A percentile compares a stretch with the other conserved stretches of the same genome.
These are phyloP conservation scores for Aureobasidium sp. DNA, from an alignment of 2,329 filamentous ascomycete genomes.

Conservation along the genomic window DNA sequence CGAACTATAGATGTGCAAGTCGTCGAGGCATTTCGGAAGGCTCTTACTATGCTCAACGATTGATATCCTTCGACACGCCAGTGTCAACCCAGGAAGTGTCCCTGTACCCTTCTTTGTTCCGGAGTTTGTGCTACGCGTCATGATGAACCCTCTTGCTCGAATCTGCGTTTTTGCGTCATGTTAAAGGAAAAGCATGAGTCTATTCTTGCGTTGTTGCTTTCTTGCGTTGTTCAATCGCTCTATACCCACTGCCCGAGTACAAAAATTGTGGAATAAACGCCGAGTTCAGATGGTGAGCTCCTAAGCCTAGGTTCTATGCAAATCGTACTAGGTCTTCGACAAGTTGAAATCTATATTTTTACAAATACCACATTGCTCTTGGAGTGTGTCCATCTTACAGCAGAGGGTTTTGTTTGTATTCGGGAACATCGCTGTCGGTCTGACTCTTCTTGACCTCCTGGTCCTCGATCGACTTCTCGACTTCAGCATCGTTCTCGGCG, in stretches of 20 bases:
- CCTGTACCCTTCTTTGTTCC: background rate
- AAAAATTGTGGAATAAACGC: background rate
- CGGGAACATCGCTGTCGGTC: slow-evolving; percentile 48
- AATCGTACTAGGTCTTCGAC: background rate
- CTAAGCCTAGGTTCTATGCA: background rate
- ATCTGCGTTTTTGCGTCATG: background rate
- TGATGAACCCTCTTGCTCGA: background rate
- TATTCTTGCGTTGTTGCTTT: background rate
- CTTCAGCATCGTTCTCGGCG: slow-evolving; percentile 65
- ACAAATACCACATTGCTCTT: background rate
- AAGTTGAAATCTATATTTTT: slow-evolving; percentile 6
- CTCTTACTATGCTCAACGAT: slow-evolving; percentile 38
- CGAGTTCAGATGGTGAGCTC: background rate
- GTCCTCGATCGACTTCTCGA: slow-evolving; percentile 41
- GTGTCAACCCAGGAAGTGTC: background rate
- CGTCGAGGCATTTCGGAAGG: slow-evolving; percentile 43
- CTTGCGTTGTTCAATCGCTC: background rate
- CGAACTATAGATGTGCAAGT: slow-evolving; percentile 36
- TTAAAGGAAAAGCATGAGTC: background rate
- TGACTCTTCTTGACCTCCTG: slow-evolving; percentile 42
- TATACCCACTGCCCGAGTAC: slow-evolving; percentile 11
- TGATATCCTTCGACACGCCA: background rate
- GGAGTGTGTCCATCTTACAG: slow-evolving; percentile 38
- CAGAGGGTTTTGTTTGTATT: slow-evolving; percentile 59
- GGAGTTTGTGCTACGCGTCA: background rate